Evolutionary conservation across 2,329 filamentous ascomycete species (phyloP), one percentile per base, ranked within the genome.

Genomic region (Cadophora sp.): DNA sequence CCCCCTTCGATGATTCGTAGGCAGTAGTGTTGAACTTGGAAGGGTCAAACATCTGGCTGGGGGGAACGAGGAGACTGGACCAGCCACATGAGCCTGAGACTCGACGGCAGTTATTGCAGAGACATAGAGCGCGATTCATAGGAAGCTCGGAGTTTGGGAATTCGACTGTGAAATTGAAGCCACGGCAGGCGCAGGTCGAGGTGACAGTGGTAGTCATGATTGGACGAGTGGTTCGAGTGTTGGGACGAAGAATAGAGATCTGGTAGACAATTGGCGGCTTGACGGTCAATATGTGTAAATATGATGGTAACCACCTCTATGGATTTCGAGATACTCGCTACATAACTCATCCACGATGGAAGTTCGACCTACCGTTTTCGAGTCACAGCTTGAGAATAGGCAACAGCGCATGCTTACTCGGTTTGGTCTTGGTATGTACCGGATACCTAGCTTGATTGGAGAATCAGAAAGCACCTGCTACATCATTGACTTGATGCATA

Each of bases 31-130:
- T 71, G 36, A 82, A 70, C 2, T 75, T 71, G 1, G 75, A 56
- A 33, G 80, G 64, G 24, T 73, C 62, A 41, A 74, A 30, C 14
- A 59, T 79, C 30, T 73, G 72, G 24, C 20, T 22, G 18, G 74
- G 62, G 11, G 80, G 78, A 22, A 86, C 73, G 13, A 74, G 70
- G 27, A 82, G 77, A 65, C 82, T 81, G n/a, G 81, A 81, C 24
- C 78, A 77, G 64, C 77, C 81, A 9, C 85, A 76, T 13, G 81
- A 76, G 22, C 85, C 85, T 20, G 81, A 82, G 36, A 79, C 78
- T 55, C 78, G 78, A 18, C 84, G 81, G 74, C 84, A 88, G 30
- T 75, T 79, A 66, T 76, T 75, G 78, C 85, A 87, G 72, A 87
- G 83, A 74, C 85, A 87, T 68, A 87, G 76, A 59, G 77, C 75